Percentiles rank a stretch among this genome's conserved stretches.
phyloP scores from a whole-genome alignment of 2,329 filamentous ascomycete genomes.

The Tolypocladium guangdongense region DNA sequence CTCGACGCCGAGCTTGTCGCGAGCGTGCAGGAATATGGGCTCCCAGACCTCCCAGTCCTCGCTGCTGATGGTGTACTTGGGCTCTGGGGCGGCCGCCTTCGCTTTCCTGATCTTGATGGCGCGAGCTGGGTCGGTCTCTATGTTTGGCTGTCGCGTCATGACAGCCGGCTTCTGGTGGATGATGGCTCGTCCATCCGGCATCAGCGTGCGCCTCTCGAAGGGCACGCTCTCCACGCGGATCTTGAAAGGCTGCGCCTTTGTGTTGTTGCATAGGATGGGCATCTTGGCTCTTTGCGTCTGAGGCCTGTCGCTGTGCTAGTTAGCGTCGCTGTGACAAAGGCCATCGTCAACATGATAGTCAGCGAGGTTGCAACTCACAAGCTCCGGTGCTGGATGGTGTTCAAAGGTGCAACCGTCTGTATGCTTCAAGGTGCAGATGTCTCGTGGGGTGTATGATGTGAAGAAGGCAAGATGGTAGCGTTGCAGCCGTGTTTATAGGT shows the following conservation, averaged over 20 bases:
- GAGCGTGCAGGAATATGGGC: not conserved
- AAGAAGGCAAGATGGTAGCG: not conserved
- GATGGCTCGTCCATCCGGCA: not conserved
- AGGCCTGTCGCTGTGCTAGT: no score
- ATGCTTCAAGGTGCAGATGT: no score
- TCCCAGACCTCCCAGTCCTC: not conserved
- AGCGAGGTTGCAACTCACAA: no score
- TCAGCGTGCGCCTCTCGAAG: not conserved
- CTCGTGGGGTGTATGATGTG: not conserved
- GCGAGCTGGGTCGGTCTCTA: not conserved
- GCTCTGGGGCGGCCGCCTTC: not conserved
- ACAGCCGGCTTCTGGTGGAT: not conserved
- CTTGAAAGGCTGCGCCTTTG: not conserved
- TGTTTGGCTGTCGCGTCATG: not conserved
- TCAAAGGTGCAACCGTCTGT: no score
- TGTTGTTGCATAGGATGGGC: not conserved
- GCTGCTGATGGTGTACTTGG: not conserved
- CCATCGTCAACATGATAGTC: no score
- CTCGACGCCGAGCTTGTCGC: not conserved
- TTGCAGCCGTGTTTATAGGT: not conserved
- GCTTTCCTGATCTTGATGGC: not conserved
- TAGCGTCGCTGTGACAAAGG: no score
- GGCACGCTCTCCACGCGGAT: not conserved
- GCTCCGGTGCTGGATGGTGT: no score
- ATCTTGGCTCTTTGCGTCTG: not conserved